Evolutionary conservation across 371 early-diverging fungal species (phyloP), one percentile per base, ranked within the genome.

Genomic region (Phascolomyces articulosus): DNA sequence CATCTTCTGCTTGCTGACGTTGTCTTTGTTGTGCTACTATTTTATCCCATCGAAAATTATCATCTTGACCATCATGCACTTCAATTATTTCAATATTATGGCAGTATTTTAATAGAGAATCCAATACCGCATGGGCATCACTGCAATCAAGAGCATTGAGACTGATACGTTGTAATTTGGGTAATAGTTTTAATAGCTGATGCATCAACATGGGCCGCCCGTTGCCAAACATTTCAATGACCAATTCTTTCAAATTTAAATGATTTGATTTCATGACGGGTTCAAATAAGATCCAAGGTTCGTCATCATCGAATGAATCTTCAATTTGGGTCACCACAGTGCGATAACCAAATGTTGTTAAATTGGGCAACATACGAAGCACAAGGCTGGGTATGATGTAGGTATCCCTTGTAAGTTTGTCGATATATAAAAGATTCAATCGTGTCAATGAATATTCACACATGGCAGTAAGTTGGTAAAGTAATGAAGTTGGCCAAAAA

Each of bases 371-470:
- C 6, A 23, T 21, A 8, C 51, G 21, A 10, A 51, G 23, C 4
- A 51, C 51, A 7, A 51, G 6, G 1, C 23, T 51, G 21, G 51
- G 51, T 10, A 24, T 51, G 23, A 51, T 24, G 51, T 51, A 51
- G 20, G 51, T 51, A 24, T 51, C 51, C 51, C 6, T 51, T 23
- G 51, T 51, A 10, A 51, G 51, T 51, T 51, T 51, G 26, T 51
- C n/a, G 23, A 51, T 24, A 15, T 9, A 51, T n/a, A 51, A 51
- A 6, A 51, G 51, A 23, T 51, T 23, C 8, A 51, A 23, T 20
- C 51, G 51, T 51, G 51, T 24, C 23, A 51, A 51, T 21, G 51
- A 51, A 24, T 13, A 15, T 7, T 51, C 23, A 24, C 51, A 23
- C 7, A 51, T 51, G 4, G 51, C 4, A 10, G 51, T 23, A 24